Percentiles rank a stretch among this genome's conserved stretches.
Evolutionary conservation across 2,329 filamentous ascomycete species (phyloP).

Genomic region (Monilinia vaccinii-corymbosi): DNA sequence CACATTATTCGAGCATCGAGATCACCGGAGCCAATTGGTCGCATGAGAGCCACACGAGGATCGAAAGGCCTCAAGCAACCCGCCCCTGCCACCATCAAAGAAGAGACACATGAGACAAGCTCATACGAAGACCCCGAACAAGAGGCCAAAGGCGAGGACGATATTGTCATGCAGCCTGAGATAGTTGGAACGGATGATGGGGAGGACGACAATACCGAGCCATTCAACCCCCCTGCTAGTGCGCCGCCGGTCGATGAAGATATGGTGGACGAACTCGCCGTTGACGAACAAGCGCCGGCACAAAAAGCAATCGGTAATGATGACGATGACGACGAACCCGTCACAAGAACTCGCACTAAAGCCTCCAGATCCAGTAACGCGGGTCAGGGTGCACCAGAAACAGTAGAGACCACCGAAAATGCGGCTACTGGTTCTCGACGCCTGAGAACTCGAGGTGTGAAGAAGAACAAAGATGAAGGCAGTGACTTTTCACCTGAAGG

Average conservation of each 20-base stretch:
- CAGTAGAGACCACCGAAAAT: conserved; percentile 37
- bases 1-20: conserved; percentile 44
- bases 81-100: conserved; percentile 26
- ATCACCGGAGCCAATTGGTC: conserved; percentile 44
- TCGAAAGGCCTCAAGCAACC: conserved; percentile 27
- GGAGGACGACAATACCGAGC: conserved; percentile 8
- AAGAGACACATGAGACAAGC: conserved; percentile 29
- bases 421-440: conserved; percentile 22
- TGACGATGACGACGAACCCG: conserved; percentile 28
- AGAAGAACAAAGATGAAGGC: conserved; percentile 23
- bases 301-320: conserved; percentile 12
- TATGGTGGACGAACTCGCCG: conserved; percentile 15
- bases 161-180: background rate
- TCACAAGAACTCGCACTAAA: conserved; percentile 33
- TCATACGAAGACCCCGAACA: conserved; percentile 24
- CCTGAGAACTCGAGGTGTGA: conserved; percentile 22
- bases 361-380: conserved; percentile 31
- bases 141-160: conserved; percentile 16
- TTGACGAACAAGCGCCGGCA: conserved; percentile 9
- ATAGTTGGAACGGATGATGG: conserved; percentile 9
- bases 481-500: conserved; percentile 30
- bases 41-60: conserved; percentile 23
- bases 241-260: conserved; percentile 15
- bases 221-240: conserved; percentile 3
- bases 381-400: conserved; percentile 36